These are phyloP conservation scores for Colletotrichum navitas DNA, from an alignment of 2,329 filamentous ascomycete genomes.

Conservation along the genomic window DNA sequence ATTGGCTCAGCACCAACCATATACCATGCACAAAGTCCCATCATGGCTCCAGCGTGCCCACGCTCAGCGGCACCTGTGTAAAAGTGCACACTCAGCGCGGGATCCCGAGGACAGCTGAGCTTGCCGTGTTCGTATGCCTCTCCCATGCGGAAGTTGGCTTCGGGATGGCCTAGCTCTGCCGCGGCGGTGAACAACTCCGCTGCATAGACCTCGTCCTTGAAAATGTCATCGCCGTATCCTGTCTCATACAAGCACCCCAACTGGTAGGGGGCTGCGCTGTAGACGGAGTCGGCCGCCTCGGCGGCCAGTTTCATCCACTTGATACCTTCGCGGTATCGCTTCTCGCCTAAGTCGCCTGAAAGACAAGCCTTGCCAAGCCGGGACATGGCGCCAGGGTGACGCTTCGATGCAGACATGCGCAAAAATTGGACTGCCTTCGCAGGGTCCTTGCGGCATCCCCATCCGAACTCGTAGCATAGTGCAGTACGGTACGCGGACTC, in stretches of 20 bases:
- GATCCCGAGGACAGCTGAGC: constrained; percentile 88
- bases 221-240: constrained; percentile 94
- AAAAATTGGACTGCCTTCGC: constrained; percentile 95
- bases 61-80: constrained; percentile 92
- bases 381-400: constrained; percentile 94
- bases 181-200: constrained; percentile 95
- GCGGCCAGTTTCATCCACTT: constrained; percentile 97
- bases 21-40: constrained; percentile 99
- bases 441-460: constrained; percentile 91
- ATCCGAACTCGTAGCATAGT: constrained; percentile 97
- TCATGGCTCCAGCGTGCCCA: constrained; percentile 90
- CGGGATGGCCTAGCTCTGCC: constrained; percentile 88
- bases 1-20: constrained; percentile 94
- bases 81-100: constrained; percentile 94
- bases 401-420: constrained; percentile 89
- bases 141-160: constrained; percentile 90
- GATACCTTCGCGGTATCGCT: constrained; percentile 88
- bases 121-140: constrained; percentile 96
- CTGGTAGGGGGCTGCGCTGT: constrained; percentile 93
- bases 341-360: constrained; percentile 87
- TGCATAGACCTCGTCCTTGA: constrained; percentile 89
- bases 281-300: constrained; percentile 90
- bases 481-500: constrained; percentile 95
- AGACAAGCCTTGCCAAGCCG: constrained; percentile 92
- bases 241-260: constrained; percentile 89